phyloP scores from a whole-genome alignment of 1,284 basidiomycete species.

The Apiotrichum veenhuisii region DNA sequence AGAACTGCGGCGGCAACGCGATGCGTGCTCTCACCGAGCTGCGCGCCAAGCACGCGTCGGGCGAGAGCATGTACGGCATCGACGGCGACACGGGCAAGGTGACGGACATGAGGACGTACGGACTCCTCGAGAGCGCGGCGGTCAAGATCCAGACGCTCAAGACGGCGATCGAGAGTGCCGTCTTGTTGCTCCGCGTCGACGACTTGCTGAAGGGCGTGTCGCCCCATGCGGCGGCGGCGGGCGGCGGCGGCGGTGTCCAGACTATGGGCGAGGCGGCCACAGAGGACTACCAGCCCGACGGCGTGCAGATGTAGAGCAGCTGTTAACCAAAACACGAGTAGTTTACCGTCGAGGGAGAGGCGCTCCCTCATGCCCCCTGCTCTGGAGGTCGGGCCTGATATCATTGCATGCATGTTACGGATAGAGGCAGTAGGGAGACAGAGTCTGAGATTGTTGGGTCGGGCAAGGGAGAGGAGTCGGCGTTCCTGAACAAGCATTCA shows the following conservation, averaged over 20 bases:
- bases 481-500: no score
- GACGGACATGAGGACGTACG: conserved; percentile 91
- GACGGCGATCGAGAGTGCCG: conserved; percentile 93
- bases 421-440: conserved; percentile 2
- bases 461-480: no score
- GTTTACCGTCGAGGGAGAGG: background rate
- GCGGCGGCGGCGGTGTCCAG: conserved; percentile 41
- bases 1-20: conserved; percentile 93
- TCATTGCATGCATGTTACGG: conserved; percentile 4
- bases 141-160: conserved; percentile 98
- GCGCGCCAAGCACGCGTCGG: conserved; percentile 90
- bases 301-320: conserved; percentile 10
- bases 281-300: conserved; percentile 17
- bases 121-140: conserved; percentile 88
- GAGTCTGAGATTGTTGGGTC: no score
- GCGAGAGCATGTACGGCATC: conserved; percentile 85
- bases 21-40: conserved; percentile 84
- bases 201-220: conserved; percentile 83
- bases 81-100: conserved; percentile 94
- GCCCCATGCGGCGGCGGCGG: conserved; percentile 29
- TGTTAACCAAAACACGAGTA: background rate
- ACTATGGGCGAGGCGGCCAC: conserved; percentile 42
- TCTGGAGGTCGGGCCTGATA: background rate
- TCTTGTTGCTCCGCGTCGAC: conserved; percentile 87
- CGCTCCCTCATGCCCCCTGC: background rate